Conservation (phyloP, 805 yeast species). For the Saturnispora serradocipensis region DNA sequence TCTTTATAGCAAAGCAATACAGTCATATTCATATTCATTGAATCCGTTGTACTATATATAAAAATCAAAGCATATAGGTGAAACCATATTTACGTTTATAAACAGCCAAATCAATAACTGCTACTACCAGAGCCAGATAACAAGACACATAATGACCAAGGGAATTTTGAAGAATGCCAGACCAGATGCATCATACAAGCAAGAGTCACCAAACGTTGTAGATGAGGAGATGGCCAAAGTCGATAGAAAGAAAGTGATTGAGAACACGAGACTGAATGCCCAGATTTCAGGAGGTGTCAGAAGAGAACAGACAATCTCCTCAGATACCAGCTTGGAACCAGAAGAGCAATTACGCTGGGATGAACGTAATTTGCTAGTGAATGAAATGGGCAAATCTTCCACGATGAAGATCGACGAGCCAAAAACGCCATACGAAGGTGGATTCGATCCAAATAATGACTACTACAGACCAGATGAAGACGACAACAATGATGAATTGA, state of each 20-base stretch:
- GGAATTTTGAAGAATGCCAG: slow-evolving; percentile 29
- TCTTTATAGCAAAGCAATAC: not conserved
- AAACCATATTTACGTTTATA: not conserved
- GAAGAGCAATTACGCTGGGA: slow-evolving; percentile 70
- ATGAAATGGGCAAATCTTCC: slow-evolving; percentile 64
- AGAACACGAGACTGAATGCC: slow-evolving; percentile 72
- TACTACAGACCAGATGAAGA: slow-evolving; percentile 60
- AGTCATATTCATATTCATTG: not conserved
- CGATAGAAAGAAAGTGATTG: slow-evolving; percentile 60
- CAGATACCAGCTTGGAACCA: not conserved
- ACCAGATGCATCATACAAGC: slow-evolving; percentile 16
- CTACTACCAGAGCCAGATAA: not conserved
- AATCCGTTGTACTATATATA: no score
- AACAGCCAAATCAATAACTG: not conserved
- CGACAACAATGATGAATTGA: slow-evolving; percentile 32
- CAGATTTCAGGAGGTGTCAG: slow-evolving; percentile 17
- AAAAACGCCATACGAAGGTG: slow-evolving; percentile 90
- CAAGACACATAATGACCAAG: slow-evolving; percentile 14
- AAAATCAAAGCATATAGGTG: not conserved
- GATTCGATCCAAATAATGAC: slow-evolving; percentile 74
- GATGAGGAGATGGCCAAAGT: slow-evolving; percentile 15
- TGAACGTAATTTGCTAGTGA: slow-evolving; percentile 60
- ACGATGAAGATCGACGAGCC: slow-evolving; percentile 90
- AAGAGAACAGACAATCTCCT: not conserved
- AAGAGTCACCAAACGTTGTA: slow-evolving; percentile 15